Base-by-base conservation (phyloP, 2,329 filamentous ascomycete species). In the Fusarium setosum region DNA sequence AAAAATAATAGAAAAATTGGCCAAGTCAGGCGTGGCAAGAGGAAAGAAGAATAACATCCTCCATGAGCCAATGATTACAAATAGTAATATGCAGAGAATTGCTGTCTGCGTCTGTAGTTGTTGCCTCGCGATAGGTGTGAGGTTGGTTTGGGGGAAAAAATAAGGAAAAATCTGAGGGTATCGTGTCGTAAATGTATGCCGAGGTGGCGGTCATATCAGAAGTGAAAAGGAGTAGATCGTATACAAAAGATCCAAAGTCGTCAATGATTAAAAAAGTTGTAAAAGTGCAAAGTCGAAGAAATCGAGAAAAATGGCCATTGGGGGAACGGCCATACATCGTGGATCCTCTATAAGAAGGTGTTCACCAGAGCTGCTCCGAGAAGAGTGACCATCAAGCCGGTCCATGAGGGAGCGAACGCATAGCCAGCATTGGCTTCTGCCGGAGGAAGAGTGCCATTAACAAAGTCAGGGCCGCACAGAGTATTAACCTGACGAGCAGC, bases 401-500 rank as follows among this genome's bases (percentile, higher is more conserved):
- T 32, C 57, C 69, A 70, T 6, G 69, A 70, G 4, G 73, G 71
- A 5, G 48, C 35, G 29, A 45, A 62, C 9, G 41, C 8, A 7
- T 58, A 34, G 12, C 52, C 62, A 10, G 62, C 57, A n/a, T 56
- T 72, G 29, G 59, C 44, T 42, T 69, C 71, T 5, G 72, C 73
- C 31, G 72, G 76, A 0, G 85, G 81, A 4, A 89, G 73, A n/a
- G 82, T 84, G 37, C 80, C 77, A 65, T 89, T 89, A 61, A 86
- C 85, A 66, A 88, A 91, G 13, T 74, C 75, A 0, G 81, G 76
- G 0, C 88, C 88, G 69, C 88, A 91, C 4, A 84, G 82, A 11
- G 87, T 81, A 73, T 97, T 91, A 50, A 98, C 84, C 71, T 91
- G 86, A 63, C 85, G 79, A 1, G 95, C 94, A 0, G 94, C 93